Evolutionary conservation across 148 eudicot species (phyloP), one percentile per base, ranked within the genome.

Genomic region (Fagopyrum esculentum): DNA sequence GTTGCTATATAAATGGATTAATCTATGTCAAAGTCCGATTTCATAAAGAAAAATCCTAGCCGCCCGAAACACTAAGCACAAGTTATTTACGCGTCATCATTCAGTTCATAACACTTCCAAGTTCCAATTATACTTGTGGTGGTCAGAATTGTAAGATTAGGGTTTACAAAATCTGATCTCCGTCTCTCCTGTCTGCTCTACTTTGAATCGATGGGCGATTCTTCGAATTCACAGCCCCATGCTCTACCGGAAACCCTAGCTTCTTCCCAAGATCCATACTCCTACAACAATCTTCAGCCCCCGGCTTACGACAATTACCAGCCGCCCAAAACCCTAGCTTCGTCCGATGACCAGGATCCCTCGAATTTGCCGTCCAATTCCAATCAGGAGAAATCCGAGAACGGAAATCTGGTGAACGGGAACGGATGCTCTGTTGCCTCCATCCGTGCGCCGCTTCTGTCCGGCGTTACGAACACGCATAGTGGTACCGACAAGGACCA

Each of bases 401-500:
- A 80, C 16, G 83, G 85, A 4, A 78, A 43, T 9, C 6, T 9
- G 22, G 46, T 17, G 52, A 75, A 75, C 19, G 73, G 73, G 30
- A 51, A 69, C 68, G 56, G n/a, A 1, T n/a, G 8, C 9, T 35
- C 48, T 15, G 73, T 35, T 55, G 35, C 77, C 76, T 6, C 74
- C 1, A 13, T 47, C 16, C 54, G 30, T 17, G 35, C 30, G 55
- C 55, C 82, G 9, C 80, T 84, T 71, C 15, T 84, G 51, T 84
- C 87, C 30, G 87, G 75, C 26, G 22, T 78, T 1, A 76, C 85
- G 17, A 86, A 79, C 69, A 82, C 91, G 5, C 82, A 78, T 35
- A 88, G 92, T 75, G 88, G 87, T 12, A 78, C 84, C 9, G 89
- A 84, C 19, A 85, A 17, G 74, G 87, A 84, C 46, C 83, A 79